phyloP scores from a whole-genome alignment of 345 rosid species.

The Carallia brachiata region DNA sequence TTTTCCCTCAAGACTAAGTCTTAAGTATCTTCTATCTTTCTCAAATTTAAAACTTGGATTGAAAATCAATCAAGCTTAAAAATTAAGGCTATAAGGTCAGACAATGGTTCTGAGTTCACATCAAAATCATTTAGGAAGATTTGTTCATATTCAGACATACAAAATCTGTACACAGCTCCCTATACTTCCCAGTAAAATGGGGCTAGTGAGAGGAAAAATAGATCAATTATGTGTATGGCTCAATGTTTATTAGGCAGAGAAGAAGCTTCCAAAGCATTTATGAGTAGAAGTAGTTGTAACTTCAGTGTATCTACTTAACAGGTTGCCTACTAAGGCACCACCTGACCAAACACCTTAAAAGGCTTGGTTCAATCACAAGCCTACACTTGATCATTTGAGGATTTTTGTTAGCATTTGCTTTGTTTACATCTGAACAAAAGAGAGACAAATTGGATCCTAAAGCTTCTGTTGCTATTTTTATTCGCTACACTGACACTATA shows the following conservation, averaged over 20 bases:
- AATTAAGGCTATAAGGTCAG: neutral
- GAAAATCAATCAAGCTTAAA: neutral
- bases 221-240: neutral
- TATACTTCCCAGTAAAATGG: neutral
- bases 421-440: no score
- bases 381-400: neutral
- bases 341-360: neutral
- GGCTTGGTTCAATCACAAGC: neutral
- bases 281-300: neutral
- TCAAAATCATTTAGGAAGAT: neutral
- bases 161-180: neutral
- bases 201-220: neutral
- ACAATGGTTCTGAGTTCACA: slow-evolving; percentile 6
- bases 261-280: neutral
- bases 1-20: neutral
- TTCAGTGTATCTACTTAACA: neutral
- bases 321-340: neutral
- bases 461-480: no score
- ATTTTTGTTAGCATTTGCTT: neutral
- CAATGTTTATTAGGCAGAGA: neutral
- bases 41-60: neutral
- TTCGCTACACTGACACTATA: no score
- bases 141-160: neutral
- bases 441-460: no score
- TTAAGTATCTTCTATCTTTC: neutral